These are phyloP conservation scores for Cokeromyces recurvatus DNA, from an alignment of 371 early-diverging fungal genomes.

Conservation along the genomic window DNA sequence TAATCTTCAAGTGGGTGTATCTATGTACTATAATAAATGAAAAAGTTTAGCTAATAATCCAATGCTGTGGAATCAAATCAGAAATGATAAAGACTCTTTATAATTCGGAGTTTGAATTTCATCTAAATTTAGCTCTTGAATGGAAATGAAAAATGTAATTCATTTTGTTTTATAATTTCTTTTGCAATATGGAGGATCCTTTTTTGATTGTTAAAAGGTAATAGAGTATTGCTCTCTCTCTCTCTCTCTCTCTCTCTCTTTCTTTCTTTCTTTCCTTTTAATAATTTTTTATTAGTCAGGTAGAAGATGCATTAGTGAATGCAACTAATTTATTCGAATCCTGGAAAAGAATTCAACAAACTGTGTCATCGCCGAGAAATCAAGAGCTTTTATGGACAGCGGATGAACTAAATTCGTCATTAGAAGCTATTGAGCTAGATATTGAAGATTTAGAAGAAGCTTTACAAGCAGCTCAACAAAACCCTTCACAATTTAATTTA, in stretches of 20 bases:
- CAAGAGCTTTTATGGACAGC: slow-evolving; percentile 60
- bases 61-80: too few relatives aligned
- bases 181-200: slow-evolving; percentile 7
- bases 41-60: too few relatives aligned
- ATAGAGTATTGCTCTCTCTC: too few relatives aligned
- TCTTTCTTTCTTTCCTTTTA: neutral
- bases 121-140: too few relatives aligned
- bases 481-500: slow-evolving; percentile 50
- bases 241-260: too few relatives aligned
- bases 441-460: slow-evolving; percentile 58
- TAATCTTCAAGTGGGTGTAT: too few relatives aligned
- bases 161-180: neutral
- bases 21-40: too few relatives aligned
- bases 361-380: slow-evolving; percentile 57
- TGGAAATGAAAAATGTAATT: neutral
- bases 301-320: slow-evolving; percentile 43
- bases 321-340: slow-evolving; percentile 49
- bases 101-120: too few relatives aligned
- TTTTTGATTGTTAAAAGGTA: slow-evolving; percentile 21
- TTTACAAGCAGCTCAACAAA: slow-evolving; percentile 42
- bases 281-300: slow-evolving; percentile 37
- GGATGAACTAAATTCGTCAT: slow-evolving; percentile 46
- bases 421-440: slow-evolving; percentile 52
- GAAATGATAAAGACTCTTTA: too few relatives aligned
- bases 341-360: slow-evolving; percentile 61